These are phyloP conservation scores for Hypoxylon intermedium DNA, from an alignment of 495 filamentous ascomycete genomes.

Conservation along the genomic window DNA sequence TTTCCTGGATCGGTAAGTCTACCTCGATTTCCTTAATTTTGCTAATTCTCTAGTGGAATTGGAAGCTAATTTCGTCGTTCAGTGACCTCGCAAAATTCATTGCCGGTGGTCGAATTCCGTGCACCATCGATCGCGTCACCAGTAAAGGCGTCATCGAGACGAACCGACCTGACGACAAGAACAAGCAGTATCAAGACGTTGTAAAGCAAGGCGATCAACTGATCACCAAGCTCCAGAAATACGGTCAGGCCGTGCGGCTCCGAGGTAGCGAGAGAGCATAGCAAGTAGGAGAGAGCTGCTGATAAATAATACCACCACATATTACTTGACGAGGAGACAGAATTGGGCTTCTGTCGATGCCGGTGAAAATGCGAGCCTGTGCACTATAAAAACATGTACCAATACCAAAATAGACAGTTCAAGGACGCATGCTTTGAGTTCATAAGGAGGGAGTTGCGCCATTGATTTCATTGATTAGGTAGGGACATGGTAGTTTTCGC, in stretches of 20 bases:
- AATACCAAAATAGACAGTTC: conserved; percentile 24
- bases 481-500: background rate
- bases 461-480: background rate
- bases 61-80: background rate
- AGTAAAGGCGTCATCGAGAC: conserved; percentile 95
- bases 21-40: background rate
- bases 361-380: background rate
- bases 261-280: conserved; percentile 88
- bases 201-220: conserved; percentile 96
- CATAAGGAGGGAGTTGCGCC: background rate
- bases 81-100: conserved; percentile 98
- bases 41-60: background rate
- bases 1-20: conserved; percentile 84
- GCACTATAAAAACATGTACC: conserved; percentile 14
- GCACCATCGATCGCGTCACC: conserved; percentile 92
- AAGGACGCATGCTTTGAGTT: conserved; percentile 2
- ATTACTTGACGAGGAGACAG: background rate
- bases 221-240: conserved; percentile 99
- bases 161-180: conserved; percentile 96
- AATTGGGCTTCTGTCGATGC: background rate
- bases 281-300: background rate
- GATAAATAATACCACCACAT: conserved; percentile 7
- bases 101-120: conserved; percentile 88
- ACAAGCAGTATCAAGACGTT: conserved; percentile 97
- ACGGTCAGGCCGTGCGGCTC: conserved; percentile 92